Evolutionary conservation across 2,329 filamentous ascomycete genomes (phyloP), one percentile per base, ranked within the genome.

Genomic region (Taxawa tesnikishii): DNA sequence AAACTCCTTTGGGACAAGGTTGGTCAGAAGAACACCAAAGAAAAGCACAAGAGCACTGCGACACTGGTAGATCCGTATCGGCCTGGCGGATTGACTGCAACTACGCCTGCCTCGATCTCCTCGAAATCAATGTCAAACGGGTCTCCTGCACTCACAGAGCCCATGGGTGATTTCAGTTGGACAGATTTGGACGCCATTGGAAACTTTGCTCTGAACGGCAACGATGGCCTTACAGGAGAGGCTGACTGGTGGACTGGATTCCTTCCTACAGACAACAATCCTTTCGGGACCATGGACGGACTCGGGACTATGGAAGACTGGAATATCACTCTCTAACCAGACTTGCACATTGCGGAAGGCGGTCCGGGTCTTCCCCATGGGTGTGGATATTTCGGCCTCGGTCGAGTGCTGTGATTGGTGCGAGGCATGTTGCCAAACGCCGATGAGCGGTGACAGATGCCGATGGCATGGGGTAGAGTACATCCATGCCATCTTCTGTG

Each of bases 131-230:
- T 36, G n/a, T 39, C 43, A 8, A 31, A 38, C 2, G 32, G 41
- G 6, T 42, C 55, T 27, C 60, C 60, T 0, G 56, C 56, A 15
- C 44, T 61, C 9, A 60, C 59, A 4, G 62, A 65, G 38, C 39
- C 48, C 33, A 62, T 64, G 56, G 62, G 62, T 6, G 62, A 65
- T 37, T 65, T 65, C 42, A 60, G 57, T 16, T 65, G 62, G 62
- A 64, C 62, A 3, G 61, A 65, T 45, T 44, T 65, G 3, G 48
- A 55, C 37, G 62, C 62, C 10, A 62, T 65, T 10, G 60, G 60
- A 5, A 60, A 65, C 19, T 65, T 65, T 37, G 62, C 60, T 0
- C 55, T 65, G 31, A 60, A 62, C 43, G 60, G 60, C 0, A 50
- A 50, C 28, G 43, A 45, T 8, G 50, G 47, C 12, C 37, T 38